These are phyloP conservation scores for Fusarium sororula DNA, from an alignment of 2,329 filamentous ascomycete species.

Conservation along the genomic window DNA sequence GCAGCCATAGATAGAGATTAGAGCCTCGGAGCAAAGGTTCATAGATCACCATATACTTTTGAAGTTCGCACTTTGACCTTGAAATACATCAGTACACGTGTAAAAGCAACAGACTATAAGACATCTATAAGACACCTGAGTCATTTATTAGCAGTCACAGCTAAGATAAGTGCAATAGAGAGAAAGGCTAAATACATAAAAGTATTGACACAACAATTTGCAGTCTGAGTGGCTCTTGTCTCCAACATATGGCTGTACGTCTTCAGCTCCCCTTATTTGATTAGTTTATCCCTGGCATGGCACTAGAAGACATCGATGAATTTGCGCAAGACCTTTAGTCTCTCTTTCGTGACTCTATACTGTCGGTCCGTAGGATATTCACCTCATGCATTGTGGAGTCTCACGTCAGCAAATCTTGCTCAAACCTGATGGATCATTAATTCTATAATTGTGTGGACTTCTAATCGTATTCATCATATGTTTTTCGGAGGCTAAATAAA, in stretches of 20 bases:
- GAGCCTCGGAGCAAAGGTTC: fast-evolving
- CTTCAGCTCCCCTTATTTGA: not conserved
- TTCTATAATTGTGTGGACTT: fast-evolving
- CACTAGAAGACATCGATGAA: too few relatives aligned
- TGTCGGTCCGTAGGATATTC: not conserved
- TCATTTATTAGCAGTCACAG: too few relatives aligned
- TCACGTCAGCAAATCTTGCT: not conserved
- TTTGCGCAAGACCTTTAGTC: too few relatives aligned
- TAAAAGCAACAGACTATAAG: not conserved
- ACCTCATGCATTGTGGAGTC: not conserved
- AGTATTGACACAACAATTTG: not conserved
- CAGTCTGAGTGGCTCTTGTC: not conserved
- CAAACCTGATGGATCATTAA: not conserved
- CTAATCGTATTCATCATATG: too few relatives aligned
- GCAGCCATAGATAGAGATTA: too few relatives aligned
- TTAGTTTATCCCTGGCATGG: fast-evolving
- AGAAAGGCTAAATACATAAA: too few relatives aligned
- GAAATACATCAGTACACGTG: not conserved
- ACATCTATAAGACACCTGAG: too few relatives aligned
- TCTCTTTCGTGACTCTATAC: too few relatives aligned
- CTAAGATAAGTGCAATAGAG: too few relatives aligned
- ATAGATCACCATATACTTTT: not conserved
- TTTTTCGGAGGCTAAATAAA: too few relatives aligned
- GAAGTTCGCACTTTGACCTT: fast-evolving
- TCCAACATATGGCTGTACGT: not conserved